These are phyloP conservation scores for Colletotrichum simmondsii DNA, from an alignment of 2,329 filamentous ascomycete genomes.

Conservation along the genomic window DNA sequence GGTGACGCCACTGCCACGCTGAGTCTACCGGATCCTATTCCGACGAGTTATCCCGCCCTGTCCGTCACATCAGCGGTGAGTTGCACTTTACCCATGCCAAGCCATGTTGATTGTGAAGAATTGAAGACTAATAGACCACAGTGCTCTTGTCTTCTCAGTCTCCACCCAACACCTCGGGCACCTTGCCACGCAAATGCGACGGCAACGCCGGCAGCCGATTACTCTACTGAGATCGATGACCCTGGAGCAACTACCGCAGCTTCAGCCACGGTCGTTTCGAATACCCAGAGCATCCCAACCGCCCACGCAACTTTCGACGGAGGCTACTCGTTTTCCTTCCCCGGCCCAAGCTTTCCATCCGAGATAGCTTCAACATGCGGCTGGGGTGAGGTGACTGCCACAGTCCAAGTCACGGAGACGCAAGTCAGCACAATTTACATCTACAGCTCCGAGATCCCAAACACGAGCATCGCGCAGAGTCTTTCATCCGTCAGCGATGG, in stretches of 20 bases:
- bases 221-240: background rate
- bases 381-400: background rate
- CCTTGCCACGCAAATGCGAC: background rate
- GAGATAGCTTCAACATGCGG: background rate
- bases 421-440: constrained; percentile 8
- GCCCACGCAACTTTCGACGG: background rate
- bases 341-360: background rate
- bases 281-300: background rate
- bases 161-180: background rate
- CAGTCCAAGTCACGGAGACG: constrained; percentile 20
- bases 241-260: background rate
- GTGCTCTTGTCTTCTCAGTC: constrained; percentile 29
- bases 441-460: background rate
- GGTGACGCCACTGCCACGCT: background rate
- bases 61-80: constrained; percentile 26
- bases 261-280: background rate
- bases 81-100: background rate
- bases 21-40: background rate
- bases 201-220: background rate
- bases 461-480: background rate
- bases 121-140: background rate
- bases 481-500: background rate
- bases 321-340: constrained; percentile 21
- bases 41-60: constrained; percentile 5
- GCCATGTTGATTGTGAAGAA: background rate